Percentiles rank a stretch among this genome's conserved stretches.
Conservation (phyloP, 306 rosid genomes). For the Quercus ilex region DNA sequence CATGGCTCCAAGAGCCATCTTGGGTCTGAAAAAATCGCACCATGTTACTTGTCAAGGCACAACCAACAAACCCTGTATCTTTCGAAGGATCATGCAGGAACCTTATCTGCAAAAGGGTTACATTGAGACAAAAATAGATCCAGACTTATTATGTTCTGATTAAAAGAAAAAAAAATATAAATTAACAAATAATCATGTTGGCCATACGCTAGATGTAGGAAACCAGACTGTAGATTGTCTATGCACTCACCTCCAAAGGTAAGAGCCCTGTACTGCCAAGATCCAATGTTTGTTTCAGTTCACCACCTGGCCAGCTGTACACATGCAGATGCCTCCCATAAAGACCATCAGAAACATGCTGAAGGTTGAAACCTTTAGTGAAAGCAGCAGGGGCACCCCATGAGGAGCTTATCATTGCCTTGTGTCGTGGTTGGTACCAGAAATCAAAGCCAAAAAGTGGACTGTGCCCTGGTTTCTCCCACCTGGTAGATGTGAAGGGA, state of each 20-base stretch:
- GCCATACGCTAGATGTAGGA: not conserved
- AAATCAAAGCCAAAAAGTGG: conserved; percentile 90
- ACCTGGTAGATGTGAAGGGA: conserved; percentile 40
- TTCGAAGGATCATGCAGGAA: conserved; percentile 94
- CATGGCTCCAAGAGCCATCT: conserved; percentile 88
- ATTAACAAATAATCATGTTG: not conserved
- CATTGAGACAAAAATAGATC: not conserved
- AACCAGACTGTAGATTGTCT: not conserved
- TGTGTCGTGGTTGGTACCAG: conserved; percentile 95
- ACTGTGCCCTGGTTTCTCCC: conserved; percentile 96
- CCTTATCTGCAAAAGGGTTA: conserved; percentile 55
- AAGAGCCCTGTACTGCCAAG: conserved; percentile 80
- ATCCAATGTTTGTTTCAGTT: conserved; percentile 87
- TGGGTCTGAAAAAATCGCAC: conserved; percentile 72
- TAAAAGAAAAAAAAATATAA: not conserved
- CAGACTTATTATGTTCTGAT: not conserved
- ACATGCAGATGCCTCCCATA: conserved; percentile 92
- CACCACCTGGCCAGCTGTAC: conserved; percentile 91
- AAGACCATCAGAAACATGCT: conserved; percentile 71
- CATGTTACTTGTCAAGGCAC: conserved; percentile 85
- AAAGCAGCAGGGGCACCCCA: conserved; percentile 98
- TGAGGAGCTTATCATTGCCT: conserved; percentile 91
- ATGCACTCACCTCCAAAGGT: conserved; percentile 70
- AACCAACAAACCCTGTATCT: conserved; percentile 87
- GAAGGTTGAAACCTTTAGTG: conserved; percentile 70